phyloP scores from a whole-genome alignment of 768 basidiomycete genomes.

The Podaxis rugospora region DNA sequence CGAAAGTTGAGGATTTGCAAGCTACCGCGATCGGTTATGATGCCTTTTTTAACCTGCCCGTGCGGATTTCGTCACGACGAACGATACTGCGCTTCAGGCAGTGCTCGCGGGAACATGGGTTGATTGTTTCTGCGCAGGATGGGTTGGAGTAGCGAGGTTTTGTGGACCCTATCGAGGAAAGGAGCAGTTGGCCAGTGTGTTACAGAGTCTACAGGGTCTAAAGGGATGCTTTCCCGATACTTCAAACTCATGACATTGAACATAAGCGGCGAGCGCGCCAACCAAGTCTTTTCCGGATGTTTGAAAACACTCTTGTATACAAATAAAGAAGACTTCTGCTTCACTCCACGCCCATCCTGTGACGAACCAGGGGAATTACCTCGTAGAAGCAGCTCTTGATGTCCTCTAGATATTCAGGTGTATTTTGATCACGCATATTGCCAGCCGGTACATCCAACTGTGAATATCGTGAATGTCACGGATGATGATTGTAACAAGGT shows the following conservation, averaged over 20 bases:
- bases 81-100: slow-evolving; percentile 77
- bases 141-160: slow-evolving; percentile 44
- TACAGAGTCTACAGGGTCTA: slow-evolving; percentile 22
- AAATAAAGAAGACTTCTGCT: background rate
- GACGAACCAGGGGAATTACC: slow-evolving; percentile 26
- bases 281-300: background rate
- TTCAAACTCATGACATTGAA: no score
- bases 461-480: background rate
- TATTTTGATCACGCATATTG: slow-evolving; percentile 72
- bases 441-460: slow-evolving; percentile 69
- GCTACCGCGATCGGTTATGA: slow-evolving; percentile 61
- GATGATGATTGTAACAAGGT: background rate
- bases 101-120: slow-evolving; percentile 81
- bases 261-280: no score
- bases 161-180: slow-evolving; percentile 86
- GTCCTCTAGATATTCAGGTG: slow-evolving; percentile 45
- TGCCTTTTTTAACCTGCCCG: slow-evolving; percentile 68
- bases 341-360: slow-evolving; percentile 12
- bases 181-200: slow-evolving; percentile 57
- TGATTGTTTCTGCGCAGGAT: slow-evolving; percentile 55
- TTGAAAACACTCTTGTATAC: background rate
- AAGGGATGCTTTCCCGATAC: background rate
- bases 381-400: slow-evolving; percentile 38
- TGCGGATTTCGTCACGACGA: slow-evolving; percentile 71
- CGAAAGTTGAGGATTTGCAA: slow-evolving; percentile 29